Percentiles rank a stretch among this genome's conserved stretches.
These are phyloP conservation scores for Rhodomyrtus psidioides DNA, from an alignment of 441 rosid species.

Conservation along the genomic window DNA sequence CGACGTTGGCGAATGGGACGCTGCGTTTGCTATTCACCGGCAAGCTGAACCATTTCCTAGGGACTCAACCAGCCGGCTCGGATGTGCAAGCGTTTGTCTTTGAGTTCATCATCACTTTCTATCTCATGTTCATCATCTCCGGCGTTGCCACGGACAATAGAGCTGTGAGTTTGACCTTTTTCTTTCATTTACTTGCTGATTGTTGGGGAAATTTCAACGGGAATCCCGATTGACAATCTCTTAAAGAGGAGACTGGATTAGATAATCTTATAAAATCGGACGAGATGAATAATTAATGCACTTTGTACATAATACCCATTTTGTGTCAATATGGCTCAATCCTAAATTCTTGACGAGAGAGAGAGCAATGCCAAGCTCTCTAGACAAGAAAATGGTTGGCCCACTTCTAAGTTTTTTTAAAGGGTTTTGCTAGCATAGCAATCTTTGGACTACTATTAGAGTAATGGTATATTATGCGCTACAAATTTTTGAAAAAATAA, in stretches of 20 bases:
- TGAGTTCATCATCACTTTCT: neutral
- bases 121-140: neutral
- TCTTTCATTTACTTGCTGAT: neutral
- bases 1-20: neutral
- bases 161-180: neutral
- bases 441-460: no score
- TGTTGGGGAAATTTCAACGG: neutral
- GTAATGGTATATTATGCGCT: no score
- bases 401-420: neutral
- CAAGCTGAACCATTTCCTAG: neutral
- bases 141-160: neutral
- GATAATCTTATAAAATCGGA: neutral
- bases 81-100: neutral
- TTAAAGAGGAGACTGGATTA: neutral
- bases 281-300: neutral
- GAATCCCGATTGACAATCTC: neutral
- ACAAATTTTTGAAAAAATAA: no score
- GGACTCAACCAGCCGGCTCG: neutral
- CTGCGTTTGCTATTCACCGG: neutral
- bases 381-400: neutral
- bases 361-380: neutral
- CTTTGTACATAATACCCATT: neutral
- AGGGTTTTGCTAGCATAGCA: no score
- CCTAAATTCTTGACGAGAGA: neutral
- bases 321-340: neutral